Evolutionary conservation across 768 basidiomycete genomes (phyloP), one percentile per base, ranked within the genome.

Genomic region (Kwoniella dejecticola): DNA sequence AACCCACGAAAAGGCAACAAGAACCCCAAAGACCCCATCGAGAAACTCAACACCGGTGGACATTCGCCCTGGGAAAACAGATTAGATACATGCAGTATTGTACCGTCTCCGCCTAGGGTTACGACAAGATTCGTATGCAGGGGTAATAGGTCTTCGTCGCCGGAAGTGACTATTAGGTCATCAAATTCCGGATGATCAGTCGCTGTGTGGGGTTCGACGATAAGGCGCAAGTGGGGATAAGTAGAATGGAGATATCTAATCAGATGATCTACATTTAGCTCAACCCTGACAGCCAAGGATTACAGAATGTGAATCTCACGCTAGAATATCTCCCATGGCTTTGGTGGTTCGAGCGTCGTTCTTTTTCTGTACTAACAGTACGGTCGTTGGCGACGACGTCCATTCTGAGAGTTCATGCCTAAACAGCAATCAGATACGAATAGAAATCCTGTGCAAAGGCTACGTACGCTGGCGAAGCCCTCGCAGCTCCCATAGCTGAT

Each of bases 51-150:
- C 0, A 90, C 92, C 0, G 94, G 94, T 4, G 94, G 94, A 7
- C 96, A 92, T 21, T 89, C 89, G n/a, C 89, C 91, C 3, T 85
- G 82, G 67, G 87, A 89, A 78, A 97, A 97, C 8, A 97, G 81
- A 6, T 91, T 91, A 0, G 93, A 93, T 0, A 91, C 90, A 74
- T 94, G 92, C 0, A 97, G 83, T 49, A 96, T 93, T 4, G 94
- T 96, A 8, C 94, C 94, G 74, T 97, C 94, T 31, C 94, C 94
- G 45, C 94, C 94, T 1, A 97, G 80, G 0, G 94, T 95, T 26
- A 96, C 86, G 19, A 96, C 88, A 8, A 97, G 82, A 75, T 92
- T 89, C 60, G 95, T 89, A 44, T 70, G 63, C 1, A 59, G 41
- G 0, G 64, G 52, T 15, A 75, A 53, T 3, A 72, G 56, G 1